phyloP scores from a whole-genome alignment of 2,329 filamentous ascomycete genomes.

The Epicoccum sorghinum region DNA sequence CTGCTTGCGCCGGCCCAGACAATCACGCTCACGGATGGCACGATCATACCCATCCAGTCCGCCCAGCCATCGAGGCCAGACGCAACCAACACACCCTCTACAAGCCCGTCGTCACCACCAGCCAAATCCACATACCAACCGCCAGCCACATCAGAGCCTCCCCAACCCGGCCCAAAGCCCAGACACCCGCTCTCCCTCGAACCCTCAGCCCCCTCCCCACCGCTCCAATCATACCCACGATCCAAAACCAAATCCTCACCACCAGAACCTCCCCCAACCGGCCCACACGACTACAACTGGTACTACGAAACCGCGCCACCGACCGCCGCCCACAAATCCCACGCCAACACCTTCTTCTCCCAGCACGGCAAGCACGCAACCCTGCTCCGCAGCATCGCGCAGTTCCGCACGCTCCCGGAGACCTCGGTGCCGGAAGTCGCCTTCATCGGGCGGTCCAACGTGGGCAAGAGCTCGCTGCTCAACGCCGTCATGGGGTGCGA shows the following conservation, averaged over 20 bases:
- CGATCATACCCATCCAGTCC: conserved; percentile 10
- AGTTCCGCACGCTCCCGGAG: conserved; percentile 65
- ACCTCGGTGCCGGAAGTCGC: conserved; percentile 65
- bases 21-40: conserved; percentile 14
- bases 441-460: conserved; percentile 73
- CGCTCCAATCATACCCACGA: conserved; percentile 1
- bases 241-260: background rate
- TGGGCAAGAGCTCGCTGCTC: conserved; percentile 70
- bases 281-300: conserved; percentile 33
- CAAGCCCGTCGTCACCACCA: background rate
- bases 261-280: conserved; percentile 11
- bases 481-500: conserved; percentile 61
- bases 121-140: background rate
- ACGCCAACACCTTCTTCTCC: conserved; percentile 54
- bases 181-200: conserved; percentile 8
- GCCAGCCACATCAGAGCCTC: background rate
- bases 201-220: conserved; percentile 26
- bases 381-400: conserved; percentile 65
- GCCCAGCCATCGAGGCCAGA: background rate
- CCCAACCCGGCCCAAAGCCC: background rate
- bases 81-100: background rate
- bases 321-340: conserved; percentile 44
- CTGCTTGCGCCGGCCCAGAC: background rate
- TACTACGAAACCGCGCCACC: conserved; percentile 44
- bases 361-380: conserved; percentile 47